Percentiles rank a stretch among this genome's conserved stretches.
Conservation (phyloP, 768 basidiomycete genomes). For the Tephrocybe sp. region DNA sequence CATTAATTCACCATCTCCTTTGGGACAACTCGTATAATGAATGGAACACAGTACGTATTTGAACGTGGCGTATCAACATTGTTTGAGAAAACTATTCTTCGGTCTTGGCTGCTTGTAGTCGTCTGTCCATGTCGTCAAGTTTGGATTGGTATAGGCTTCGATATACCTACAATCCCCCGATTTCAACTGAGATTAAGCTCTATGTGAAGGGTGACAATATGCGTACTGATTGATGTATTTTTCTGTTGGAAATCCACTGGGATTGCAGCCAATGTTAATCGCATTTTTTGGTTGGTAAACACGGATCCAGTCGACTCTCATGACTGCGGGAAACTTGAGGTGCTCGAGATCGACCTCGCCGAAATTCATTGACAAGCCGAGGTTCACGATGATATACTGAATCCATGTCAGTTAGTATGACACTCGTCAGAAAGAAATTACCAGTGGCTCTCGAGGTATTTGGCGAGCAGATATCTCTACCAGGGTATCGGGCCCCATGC, state of each 20-base stretch:
- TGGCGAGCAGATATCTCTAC: conserved; percentile 69
- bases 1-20: neutral
- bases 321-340: conserved; percentile 68
- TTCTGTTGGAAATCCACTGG: conserved; percentile 73
- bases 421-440: conserved; percentile 24
- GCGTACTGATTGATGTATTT: conserved; percentile 77
- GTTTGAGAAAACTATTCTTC: conserved; percentile 59
- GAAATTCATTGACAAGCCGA: conserved; percentile 86
- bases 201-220: neutral
- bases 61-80: conserved; percentile 41
- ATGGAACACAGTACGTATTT: neutral
- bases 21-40: neutral
- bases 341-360: conserved; percentile 65
- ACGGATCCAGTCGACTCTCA: conserved; percentile 86
- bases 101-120: conserved; percentile 69
- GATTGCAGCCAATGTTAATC: conserved; percentile 85
- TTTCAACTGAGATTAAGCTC: neutral
- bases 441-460: conserved; percentile 85
- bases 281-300: conserved; percentile 79
- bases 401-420: neutral
- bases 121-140: conserved; percentile 72
- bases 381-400: conserved; percentile 82
- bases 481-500: conserved; percentile 52
- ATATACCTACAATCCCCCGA: conserved; percentile 36
- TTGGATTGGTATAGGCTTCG: conserved; percentile 81